phyloP scores from a whole-genome alignment of 768 basidiomycete genomes.

The Tulasnella sp. region DNA sequence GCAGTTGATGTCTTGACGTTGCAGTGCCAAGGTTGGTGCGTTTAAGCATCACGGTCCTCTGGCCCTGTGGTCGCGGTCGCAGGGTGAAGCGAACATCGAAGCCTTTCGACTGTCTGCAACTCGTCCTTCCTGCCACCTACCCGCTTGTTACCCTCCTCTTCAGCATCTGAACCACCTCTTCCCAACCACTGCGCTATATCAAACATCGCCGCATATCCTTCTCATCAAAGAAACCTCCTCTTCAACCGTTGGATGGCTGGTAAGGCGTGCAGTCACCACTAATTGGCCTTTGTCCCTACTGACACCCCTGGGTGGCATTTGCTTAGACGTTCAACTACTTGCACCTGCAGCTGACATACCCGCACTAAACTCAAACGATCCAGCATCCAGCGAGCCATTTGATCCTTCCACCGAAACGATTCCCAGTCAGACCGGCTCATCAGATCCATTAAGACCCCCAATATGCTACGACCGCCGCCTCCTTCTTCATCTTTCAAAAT shows the following conservation, averaged over 20 bases:
- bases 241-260: background rate
- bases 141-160: background rate
- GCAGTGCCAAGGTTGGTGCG: too few relatives aligned
- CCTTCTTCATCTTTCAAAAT: constrained; percentile 62
- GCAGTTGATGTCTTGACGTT: too few relatives aligned
- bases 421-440: background rate
- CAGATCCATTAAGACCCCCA: background rate
- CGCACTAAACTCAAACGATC: background rate
- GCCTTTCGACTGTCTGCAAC: constrained; percentile 7
- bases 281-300: constrained; percentile 8
- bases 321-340: background rate
- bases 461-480: constrained; percentile 59
- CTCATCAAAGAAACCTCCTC: background rate
- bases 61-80: background rate
- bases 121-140: constrained; percentile 3
- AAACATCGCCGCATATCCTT: background rate
- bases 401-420: background rate
- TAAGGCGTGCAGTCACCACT: constrained; percentile 7
- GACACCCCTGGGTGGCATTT: background rate
- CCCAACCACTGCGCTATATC: background rate
- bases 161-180: background rate
- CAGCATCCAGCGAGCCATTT: background rate
- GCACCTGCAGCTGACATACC: constrained; percentile 1
- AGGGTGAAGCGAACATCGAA: constrained; percentile 7
- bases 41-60: too few relatives aligned